Percentiles rank a stretch among this genome's conserved stretches.
Evolutionary conservation across 164 flowering plant genomes (phyloP).

Genomic region (Berberis thunbergii): DNA sequence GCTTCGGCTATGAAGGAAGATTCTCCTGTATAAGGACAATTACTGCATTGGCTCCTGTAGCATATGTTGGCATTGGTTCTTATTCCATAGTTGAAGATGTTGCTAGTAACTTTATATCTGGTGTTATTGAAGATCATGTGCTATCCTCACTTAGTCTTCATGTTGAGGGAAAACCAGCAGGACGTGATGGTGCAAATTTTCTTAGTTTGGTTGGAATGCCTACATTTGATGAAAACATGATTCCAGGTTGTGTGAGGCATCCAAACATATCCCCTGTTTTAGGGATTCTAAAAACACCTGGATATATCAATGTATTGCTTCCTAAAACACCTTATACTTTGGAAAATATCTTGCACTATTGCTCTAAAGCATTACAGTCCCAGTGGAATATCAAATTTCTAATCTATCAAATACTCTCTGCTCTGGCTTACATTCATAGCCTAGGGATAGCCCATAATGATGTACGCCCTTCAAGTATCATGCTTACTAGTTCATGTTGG

Average conservation of each 20-base stretch:
- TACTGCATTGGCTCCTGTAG: constrained; percentile 60
- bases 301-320: constrained; percentile 31
- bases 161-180: constrained; percentile 58
- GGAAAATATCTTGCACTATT: constrained; percentile 63
- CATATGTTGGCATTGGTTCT: constrained; percentile 45
- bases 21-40: constrained; percentile 45
- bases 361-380: constrained; percentile 60
- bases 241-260: constrained; percentile 78
- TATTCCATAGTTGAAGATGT: constrained; percentile 36
- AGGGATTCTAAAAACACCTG: constrained; percentile 51
- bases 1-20: constrained; percentile 23
- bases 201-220: constrained; percentile 71
- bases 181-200: constrained; percentile 46
- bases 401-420: constrained; percentile 78
- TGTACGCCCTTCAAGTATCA: constrained; percentile 57
- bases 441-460: constrained; percentile 68
- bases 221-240: constrained; percentile 34
- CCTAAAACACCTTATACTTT: constrained; percentile 67
- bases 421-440: constrained; percentile 60
- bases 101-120: constrained; percentile 42
- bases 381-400: constrained; percentile 72
- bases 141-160: constrained; percentile 45
- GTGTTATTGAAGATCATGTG: constrained; percentile 59
- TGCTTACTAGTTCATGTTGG: constrained; percentile 67
- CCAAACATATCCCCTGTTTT: constrained; percentile 75